Base-by-base conservation (phyloP, 116 monocot species). In the Posidonia oceanica region DNA sequence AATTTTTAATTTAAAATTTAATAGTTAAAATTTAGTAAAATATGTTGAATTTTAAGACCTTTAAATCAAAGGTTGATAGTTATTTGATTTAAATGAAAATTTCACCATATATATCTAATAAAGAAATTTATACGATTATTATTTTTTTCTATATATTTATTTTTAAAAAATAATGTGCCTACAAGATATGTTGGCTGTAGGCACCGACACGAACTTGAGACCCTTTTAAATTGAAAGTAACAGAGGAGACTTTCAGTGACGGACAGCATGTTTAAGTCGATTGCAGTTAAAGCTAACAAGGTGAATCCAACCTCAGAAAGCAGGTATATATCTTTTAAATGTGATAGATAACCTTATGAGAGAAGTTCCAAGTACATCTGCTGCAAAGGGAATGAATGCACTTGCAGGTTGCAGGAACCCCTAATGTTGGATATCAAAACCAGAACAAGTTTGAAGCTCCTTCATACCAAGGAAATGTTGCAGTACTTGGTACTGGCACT, bases 141-240 rank as follows among this genome's bases (percentile, higher is more conserved):
- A n/a, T n/a, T n/a, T n/a, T n/a, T n/a, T n/a, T n/a, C n/a, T n/a
- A n/a, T n/a, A n/a, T n/a, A n/a, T n/a, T n/a, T n/a, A n/a, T n/a
- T n/a, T n/a, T n/a, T n/a, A n/a, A n/a, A n/a, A n/a, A n/a, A n/a
- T n/a, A n/a, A n/a, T n/a, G n/a, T n/a, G n/a, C n/a, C n/a, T n/a
- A n/a, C n/a, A n/a, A n/a, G n/a, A n/a, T n/a, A n/a, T n/a, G n/a
- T n/a, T n/a, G n/a, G n/a, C n/a, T n/a, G n/a, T n/a, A n/a, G n/a
- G n/a, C n/a, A n/a, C n/a, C n/a, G n/a, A n/a, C n/a, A n/a, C n/a
- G n/a, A n/a, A n/a, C n/a, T n/a, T n/a, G n/a, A n/a, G n/a, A n/a
- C n/a, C n/a, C n/a, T n/a, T n/a, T 83, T 42, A 83, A 83, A 67
- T 54, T 83, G 68, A 83, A 78, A 65, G 57, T 83, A n/a, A 83